These are phyloP conservation scores for Neofusicoccum kwambonambiense DNA, from an alignment of 2,329 filamentous ascomycete genomes.

Conservation along the genomic window DNA sequence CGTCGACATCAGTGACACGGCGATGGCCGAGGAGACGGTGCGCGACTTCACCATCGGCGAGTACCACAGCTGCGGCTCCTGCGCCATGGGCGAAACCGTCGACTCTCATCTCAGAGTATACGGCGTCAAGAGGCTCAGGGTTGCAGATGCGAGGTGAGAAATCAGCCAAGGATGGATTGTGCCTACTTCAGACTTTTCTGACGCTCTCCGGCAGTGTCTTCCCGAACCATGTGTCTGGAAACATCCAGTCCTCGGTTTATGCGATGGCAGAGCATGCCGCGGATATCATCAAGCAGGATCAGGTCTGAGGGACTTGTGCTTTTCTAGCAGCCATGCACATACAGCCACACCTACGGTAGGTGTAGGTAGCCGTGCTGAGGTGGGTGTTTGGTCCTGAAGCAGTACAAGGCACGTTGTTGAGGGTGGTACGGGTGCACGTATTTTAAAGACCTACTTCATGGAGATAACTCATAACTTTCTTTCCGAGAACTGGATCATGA, in stretches of 20 bases:
- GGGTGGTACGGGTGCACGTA: too few species aligned
- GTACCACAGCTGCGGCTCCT: conserved; percentile 5
- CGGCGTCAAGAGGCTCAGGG: conserved; percentile 20
- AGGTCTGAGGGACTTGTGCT: too few species aligned
- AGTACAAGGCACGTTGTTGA: too few species aligned
- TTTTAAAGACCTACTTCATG: too few species aligned
- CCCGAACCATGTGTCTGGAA: conserved; percentile 8
- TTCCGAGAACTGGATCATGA: too few species aligned
- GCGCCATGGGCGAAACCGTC: conserved; percentile 28
- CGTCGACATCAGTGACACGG: conserved; percentile 22
- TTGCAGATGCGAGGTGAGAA: conserved; percentile 17
- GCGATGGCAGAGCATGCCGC: conserved; percentile 23
- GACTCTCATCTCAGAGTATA: conserved; percentile 30
- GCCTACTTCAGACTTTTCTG: too few species aligned
- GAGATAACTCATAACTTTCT: too few species aligned
- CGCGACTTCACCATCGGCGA: background rate
- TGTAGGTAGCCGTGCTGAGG: too few species aligned
- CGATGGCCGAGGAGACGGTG: background rate
- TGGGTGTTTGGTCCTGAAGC: too few species aligned
- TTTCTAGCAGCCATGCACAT: too few species aligned
- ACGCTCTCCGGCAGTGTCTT: conserved; percentile 6
- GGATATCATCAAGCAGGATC: conserved; percentile 30
- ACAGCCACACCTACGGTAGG: too few species aligned
- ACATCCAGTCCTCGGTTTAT: conserved; percentile 17
- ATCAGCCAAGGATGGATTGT: too few species aligned